Evolutionary conservation across 768 basidiomycete genomes (phyloP).

Genomic region (Bullera alba): DNA sequence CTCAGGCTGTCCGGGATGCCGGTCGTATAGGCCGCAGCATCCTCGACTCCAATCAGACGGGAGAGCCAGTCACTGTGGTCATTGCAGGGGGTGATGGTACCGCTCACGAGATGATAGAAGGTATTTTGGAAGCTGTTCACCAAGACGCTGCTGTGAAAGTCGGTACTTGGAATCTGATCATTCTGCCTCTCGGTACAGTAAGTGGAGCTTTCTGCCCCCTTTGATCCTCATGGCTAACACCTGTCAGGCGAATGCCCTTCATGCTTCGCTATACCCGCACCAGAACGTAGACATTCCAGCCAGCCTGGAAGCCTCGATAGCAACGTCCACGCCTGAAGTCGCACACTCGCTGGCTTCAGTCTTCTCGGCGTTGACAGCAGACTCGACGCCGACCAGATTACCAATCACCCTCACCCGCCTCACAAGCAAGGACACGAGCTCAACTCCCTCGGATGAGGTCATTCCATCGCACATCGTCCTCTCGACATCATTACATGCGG

Average conservation of each 20-base stretch:
- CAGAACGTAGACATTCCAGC: neutral
- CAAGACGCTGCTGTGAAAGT: neutral
- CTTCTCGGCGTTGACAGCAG: conserved; percentile 47
- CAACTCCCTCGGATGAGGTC: conserved; percentile 11
- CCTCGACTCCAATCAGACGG: neutral
- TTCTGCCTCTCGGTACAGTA: conserved; percentile 35
- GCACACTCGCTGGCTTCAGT: conserved; percentile 51
- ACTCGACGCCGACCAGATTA: neutral
- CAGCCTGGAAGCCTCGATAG: neutral
- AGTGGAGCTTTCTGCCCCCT: no score
- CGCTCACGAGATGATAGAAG: conserved; percentile 76
- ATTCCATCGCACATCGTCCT: conserved; percentile 70
- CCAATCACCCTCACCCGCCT: conserved; percentile 45
- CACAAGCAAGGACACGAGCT: conserved; percentile 47
- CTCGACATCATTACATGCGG: conserved; percentile 77
- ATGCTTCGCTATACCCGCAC: conserved; percentile 66
- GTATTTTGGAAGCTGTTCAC: conserved; percentile 44
- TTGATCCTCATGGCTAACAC: conserved; percentile 41
- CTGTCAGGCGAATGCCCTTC: conserved; percentile 76
- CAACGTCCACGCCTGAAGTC: conserved; percentile 1
- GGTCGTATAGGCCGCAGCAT: conserved; percentile 24
- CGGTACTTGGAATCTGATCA: conserved; percentile 25
- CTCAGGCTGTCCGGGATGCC: conserved; percentile 47
- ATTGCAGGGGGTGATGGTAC: conserved; percentile 79
- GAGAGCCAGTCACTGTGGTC: conserved; percentile 11